Percentiles rank a stretch among this genome's conserved stretches.
Conservation (phyloP, 1,284 basidiomycete species). For the Neotropicomus parvogracilis region DNA sequence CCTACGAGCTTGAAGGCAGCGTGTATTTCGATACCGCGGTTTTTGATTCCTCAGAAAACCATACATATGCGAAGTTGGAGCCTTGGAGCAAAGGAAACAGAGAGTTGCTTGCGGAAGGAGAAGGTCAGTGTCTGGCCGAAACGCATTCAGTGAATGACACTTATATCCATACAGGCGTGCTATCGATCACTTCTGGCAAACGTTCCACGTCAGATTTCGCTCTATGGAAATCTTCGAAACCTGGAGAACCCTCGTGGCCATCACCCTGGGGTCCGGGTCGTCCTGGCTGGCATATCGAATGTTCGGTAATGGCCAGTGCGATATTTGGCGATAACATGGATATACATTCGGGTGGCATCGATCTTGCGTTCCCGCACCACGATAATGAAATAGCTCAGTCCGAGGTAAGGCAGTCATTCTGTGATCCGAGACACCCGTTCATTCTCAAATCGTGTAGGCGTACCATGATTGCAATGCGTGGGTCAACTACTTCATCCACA, state of each 20-base stretch:
- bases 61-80: slow-evolving; percentile 92
- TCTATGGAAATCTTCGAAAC: slow-evolving; percentile 96
- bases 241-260: slow-evolving; percentile 97
- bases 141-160: slow-evolving; percentile 4
- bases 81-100: slow-evolving; percentile 94
- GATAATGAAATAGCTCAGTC: slow-evolving; percentile 99
- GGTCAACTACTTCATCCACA: slow-evolving; percentile 99
- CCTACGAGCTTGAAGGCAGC: slow-evolving; percentile 84
- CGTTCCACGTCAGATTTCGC: slow-evolving; percentile 87
- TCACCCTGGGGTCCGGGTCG: slow-evolving; percentile 97
- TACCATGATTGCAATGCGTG: slow-evolving; percentile 91
- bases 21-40: slow-evolving; percentile 93
- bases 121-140: slow-evolving; percentile 52
- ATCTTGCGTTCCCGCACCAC: slow-evolving; percentile 98
- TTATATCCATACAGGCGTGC: slow-evolving; percentile 45
- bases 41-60: slow-evolving; percentile 76
- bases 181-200: slow-evolving; percentile 59
- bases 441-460: slow-evolving; percentile 50
- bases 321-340: slow-evolving; percentile 93
- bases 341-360: slow-evolving; percentile 96
- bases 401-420: slow-evolving; percentile 57
- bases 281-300: slow-evolving; percentile 99
- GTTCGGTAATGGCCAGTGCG: slow-evolving; percentile 97
- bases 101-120: slow-evolving; percentile 88
- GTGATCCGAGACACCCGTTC: slow-evolving; percentile 3